Evolutionary conservation across 345 rosid species (phyloP), one percentile per base, ranked within the genome.

Genomic region (Raphanus raphanistrum): DNA sequence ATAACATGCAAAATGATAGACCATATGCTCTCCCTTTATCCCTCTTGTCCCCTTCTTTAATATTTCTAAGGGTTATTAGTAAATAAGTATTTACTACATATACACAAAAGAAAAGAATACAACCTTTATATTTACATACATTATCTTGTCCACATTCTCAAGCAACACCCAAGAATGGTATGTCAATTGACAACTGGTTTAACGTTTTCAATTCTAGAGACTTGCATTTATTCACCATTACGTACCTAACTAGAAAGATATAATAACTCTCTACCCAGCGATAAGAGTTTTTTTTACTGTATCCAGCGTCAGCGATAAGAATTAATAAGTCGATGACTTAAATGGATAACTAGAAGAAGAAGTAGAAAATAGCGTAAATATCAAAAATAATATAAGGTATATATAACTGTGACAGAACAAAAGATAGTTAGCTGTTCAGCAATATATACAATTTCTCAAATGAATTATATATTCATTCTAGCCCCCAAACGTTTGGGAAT

Each of bases 1-100:
- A 69, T 63, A 79, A 74, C 82, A 79, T 79, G 79, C 71, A 68
- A 74, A 61, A 63, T 74, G 82, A 74, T 69, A 79, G 62, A 74
- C 79, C 79, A 69, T 79, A 79, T 79, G 82, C 79, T 79, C 82
- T 74, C 55, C 79, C 78, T 79, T 79, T 79, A 73, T 67, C 82
- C 74, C 65, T 67, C 82, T 73, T 79, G 82, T 79, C 78, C 12
- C 78, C 74, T 79, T 73, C 64, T 79, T 73, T 59, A 66, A n/a
- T 65, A 15, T 50, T 67, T 67, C 0, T 10, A 1, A 7, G 4
- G 28, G 27, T 61, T 13, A 13, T 61, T 13, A 13, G 55, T 2
- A 72, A 58, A 45, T 54, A 28, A 43, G 15, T 72, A 48, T 67
- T 72, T 59, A 72, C 61, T 11, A 8, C 70, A 58, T 54, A 38